Base-by-base conservation (phyloP, 1,139 yeast species). In the Hyphopichia wangnamkhiaoensis region DNA sequence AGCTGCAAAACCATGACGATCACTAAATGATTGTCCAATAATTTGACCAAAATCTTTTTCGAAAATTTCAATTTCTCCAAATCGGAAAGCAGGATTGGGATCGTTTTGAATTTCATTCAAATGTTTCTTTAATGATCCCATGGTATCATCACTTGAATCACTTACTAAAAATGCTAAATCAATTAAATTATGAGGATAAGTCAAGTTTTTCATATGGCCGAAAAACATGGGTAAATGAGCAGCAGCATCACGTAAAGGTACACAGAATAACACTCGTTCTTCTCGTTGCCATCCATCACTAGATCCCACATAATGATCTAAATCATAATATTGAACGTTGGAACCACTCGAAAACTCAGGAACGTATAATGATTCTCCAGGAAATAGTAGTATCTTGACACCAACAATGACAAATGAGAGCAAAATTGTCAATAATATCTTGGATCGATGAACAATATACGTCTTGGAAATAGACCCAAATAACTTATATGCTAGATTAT, bases 151-250 rank as follows among this genome's bases (percentile, higher is more conserved):
- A 23, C 76, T 70, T 1, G 81, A 74, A 58, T 79, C 84, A 31
- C 79, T 70, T 3, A 79, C 82, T 47, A 79, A 63, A 52, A 79
- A 79, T 26, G 83, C 82, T 47, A 79, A 62, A 52, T 79, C 84
- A 34, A 79, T 76, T 45, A 78, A 59, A 47, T 72, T 59, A 53
- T 79, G 83, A 10, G 83, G 83, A 49, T 78, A 79, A 2, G 82
- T 74, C 56, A 79, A 63, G 56, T 78, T 78, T 45, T 56, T 63
- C 80, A 79, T 71, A 50, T 77, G 82, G 21, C 74, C 68, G 48
- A 79, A 79, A 50, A 78, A 78, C 84, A 78, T 79, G 25, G 83
- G 82, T 50, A 79, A 65, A 53, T 78, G 83, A n/a, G 76, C 71
- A 4, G 81, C 77, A 1, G 84, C 84, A 53, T 79, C 83, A 61